Percentiles rank a stretch among this genome's conserved stretches.
Conservation (phyloP, 352 stramenopile genomes). For the Phytophthora fragariaefolia region DNA sequence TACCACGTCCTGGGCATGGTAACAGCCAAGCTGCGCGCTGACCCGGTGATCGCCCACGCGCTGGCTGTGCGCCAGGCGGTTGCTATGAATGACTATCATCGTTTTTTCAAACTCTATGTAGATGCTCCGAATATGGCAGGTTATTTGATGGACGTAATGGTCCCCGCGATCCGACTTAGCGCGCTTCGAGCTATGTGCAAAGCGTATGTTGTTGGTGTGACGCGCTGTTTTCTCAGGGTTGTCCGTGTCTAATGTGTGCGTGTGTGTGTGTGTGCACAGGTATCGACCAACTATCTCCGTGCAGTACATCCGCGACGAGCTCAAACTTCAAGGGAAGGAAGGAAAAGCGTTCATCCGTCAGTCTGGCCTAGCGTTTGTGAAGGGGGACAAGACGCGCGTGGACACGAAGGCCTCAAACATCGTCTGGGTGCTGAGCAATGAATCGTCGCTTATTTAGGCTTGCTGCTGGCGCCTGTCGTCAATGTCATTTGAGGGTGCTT, state of each 20-base stretch:
- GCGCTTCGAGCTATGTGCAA: slow-evolving; percentile 90
- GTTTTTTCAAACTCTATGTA: slow-evolving; percentile 90
- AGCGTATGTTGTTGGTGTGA: slow-evolving; percentile 64
- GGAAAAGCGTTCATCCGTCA: slow-evolving; percentile 80
- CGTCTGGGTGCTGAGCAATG: slow-evolving; percentile 80
- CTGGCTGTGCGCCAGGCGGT: slow-evolving; percentile 83
- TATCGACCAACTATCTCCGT: slow-evolving; percentile 80
- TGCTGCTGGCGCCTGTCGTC: slow-evolving; percentile 1
- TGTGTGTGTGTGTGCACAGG: slow-evolving; percentile 35
- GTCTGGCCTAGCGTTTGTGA: slow-evolving; percentile 72
- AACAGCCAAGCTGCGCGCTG: slow-evolving; percentile 51
- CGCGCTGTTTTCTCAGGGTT: not conserved
- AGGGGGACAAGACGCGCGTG: slow-evolving; percentile 64
- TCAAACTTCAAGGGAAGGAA: slow-evolving; percentile 76
- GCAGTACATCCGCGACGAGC: slow-evolving; percentile 73
- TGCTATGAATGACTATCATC: slow-evolving; percentile 87
- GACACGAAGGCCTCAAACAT: slow-evolving; percentile 88
- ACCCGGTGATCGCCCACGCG: slow-evolving; percentile 72
- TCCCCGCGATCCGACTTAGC: slow-evolving; percentile 78
- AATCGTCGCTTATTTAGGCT: slow-evolving; percentile 86
- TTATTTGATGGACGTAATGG: slow-evolving; percentile 91
- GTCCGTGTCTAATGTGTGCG: slow-evolving; percentile 26
- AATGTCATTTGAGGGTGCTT: not conserved
- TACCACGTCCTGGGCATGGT: slow-evolving; percentile 78
- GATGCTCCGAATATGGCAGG: slow-evolving; percentile 90